Evolutionary conservation across 768 basidiomycete genomes (phyloP).

Genomic region (Piloderma croceum): DNA sequence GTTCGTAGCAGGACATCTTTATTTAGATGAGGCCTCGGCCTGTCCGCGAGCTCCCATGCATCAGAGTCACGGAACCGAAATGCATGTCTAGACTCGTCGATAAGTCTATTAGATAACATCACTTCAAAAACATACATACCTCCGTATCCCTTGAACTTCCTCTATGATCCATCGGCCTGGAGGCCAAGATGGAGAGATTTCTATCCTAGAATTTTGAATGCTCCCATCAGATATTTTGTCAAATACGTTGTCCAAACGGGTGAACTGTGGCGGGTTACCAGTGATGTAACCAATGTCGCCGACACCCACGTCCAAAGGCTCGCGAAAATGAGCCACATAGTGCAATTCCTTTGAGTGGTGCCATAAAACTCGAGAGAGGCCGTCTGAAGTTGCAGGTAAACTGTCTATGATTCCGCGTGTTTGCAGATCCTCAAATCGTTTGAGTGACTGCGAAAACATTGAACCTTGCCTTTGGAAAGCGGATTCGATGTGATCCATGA

Average conservation of each 20-base stretch:
- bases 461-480: constrained; percentile 7
- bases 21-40: constrained; percentile 5
- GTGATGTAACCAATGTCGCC: constrained; percentile 10
- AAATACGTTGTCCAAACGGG: too few relatives aligned
- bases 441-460: constrained; percentile 1
- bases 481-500: constrained; percentile 6
- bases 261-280: constrained; percentile 3
- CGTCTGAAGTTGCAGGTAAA: neutral
- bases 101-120: too few relatives aligned
- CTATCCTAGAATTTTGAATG: too few relatives aligned
- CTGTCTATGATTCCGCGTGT: too few relatives aligned
- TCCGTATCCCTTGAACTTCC: too few relatives aligned
- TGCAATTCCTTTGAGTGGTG: constrained; percentile 8
- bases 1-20: constrained; percentile 6
- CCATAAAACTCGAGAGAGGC: constrained; percentile 2
- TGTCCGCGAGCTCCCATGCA: constrained; percentile 1
- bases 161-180: too few relatives aligned
- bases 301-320: constrained; percentile 6
- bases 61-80: constrained; percentile 1
- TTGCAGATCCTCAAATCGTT: too few relatives aligned
- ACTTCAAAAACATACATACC: too few relatives aligned
- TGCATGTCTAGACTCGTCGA: too few relatives aligned
- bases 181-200: too few relatives aligned
- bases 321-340: constrained; percentile 8
- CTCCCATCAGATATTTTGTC: too few relatives aligned